Evolutionary conservation across 768 basidiomycete species (phyloP).

Genomic region (Ephemerocybe angulata): DNA sequence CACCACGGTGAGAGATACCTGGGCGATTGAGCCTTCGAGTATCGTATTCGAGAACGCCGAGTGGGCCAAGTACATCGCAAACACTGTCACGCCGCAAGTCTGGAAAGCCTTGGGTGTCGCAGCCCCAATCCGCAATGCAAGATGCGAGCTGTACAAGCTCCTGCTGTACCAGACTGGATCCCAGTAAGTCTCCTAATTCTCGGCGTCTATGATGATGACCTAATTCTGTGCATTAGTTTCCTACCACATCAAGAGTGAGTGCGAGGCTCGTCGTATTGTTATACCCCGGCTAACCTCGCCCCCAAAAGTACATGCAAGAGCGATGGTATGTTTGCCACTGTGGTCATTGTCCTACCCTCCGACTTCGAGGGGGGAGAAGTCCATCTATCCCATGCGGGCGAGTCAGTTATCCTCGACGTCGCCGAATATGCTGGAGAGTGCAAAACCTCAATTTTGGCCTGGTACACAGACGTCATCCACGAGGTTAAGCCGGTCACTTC

Average conservation of each 20-base stretch:
- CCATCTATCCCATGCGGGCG: conserved; percentile 1
- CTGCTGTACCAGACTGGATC: conserved; percentile 48
- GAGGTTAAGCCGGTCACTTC: conserved; percentile 46
- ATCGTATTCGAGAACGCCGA: conserved; percentile 38
- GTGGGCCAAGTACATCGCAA: conserved; percentile 35
- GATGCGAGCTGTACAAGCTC: conserved; percentile 43
- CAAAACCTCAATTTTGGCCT: conserved; percentile 39
- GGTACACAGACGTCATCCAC: conserved; percentile 52
- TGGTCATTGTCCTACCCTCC: neutral
- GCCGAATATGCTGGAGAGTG: conserved; percentile 19
- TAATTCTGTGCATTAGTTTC: conserved; percentile 30
- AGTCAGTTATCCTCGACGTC: neutral
- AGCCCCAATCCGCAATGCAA: conserved; percentile 22
- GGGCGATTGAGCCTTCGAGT: conserved; percentile 43
- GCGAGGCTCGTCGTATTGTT: neutral
- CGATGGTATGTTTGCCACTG: neutral
- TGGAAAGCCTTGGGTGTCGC: conserved; percentile 36
- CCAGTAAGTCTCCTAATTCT: conserved; percentile 32
- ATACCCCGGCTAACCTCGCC: neutral
- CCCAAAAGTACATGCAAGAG: conserved; percentile 33
- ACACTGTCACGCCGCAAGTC: conserved; percentile 25
- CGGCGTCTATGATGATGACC: neutral
- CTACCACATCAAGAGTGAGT: conserved; percentile 46
- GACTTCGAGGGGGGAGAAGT: neutral
- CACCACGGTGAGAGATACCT: conserved; percentile 44